Percentiles rank a stretch among this genome's conserved stretches.
Evolutionary conservation across 176 grass and related monocot genomes (phyloP).

Genomic region (Oryza rufipogon): DNA sequence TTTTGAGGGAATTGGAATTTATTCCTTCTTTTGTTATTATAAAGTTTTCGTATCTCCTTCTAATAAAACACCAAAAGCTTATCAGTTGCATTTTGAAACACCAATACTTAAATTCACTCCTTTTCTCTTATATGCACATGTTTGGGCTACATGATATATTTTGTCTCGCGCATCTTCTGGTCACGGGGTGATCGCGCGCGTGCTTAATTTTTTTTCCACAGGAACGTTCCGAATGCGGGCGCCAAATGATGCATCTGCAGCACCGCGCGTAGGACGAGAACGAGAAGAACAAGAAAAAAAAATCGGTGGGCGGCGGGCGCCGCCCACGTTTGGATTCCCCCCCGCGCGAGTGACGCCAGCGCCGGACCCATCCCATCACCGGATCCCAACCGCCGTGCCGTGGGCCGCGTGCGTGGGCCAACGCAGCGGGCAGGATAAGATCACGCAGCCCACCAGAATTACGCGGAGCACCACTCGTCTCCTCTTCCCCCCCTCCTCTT

Average conservation of each 20-base stretch:
- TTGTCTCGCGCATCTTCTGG: neutral
- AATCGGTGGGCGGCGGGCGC: neutral
- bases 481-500: neutral
- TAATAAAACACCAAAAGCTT: too few relatives aligned
- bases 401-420: constrained; percentile 33
- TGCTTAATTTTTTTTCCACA: neutral
- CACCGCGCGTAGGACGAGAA: neutral
- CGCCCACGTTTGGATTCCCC: constrained; percentile 26
- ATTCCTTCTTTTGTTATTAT: neutral
- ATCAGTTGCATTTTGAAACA: too few relatives aligned
- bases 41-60: neutral
- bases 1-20: neutral
- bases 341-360: constrained; percentile 19
- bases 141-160: neutral
- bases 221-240: neutral
- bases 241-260: neutral
- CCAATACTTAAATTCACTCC: neutral
- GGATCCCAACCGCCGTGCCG: neutral
- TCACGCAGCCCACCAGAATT: constrained; percentile 10
- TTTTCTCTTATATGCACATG: too few relatives aligned
- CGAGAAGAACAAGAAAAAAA: neutral
- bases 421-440: constrained; percentile 27
- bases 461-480: neutral
- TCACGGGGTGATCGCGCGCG: neutral
- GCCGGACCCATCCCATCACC: neutral